These are phyloP conservation scores for Pleurotus pulmonarius DNA, from an alignment of 768 basidiomycete genomes.

Conservation along the genomic window DNA sequence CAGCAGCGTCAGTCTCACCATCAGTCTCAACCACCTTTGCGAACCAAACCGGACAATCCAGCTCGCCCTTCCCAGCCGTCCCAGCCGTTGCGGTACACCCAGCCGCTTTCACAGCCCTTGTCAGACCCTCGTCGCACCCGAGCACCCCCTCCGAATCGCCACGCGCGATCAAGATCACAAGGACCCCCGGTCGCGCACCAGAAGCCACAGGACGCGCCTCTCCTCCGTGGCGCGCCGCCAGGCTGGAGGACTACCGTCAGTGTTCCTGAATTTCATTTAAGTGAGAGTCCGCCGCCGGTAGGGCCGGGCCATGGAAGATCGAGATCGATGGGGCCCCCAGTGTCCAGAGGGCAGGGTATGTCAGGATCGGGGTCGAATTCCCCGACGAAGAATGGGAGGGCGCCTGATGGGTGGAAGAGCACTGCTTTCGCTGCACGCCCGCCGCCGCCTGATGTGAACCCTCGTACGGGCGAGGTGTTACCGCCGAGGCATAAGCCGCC, in stretches of 20 bases:
- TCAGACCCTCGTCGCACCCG: slow-evolving; percentile 15
- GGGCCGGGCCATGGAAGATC: background rate
- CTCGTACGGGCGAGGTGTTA: background rate
- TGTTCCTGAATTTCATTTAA: slow-evolving; percentile 2
- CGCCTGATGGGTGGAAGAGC: slow-evolving; percentile 4
- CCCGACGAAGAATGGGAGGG: background rate
- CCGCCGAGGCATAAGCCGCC: slow-evolving; percentile 3
- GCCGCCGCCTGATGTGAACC: slow-evolving; percentile 3
- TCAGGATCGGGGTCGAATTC: background rate
- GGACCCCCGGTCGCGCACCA: background rate
- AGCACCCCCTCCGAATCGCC: slow-evolving; percentile 11
- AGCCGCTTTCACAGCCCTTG: background rate
- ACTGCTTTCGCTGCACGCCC: background rate
- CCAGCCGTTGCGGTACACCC: background rate
- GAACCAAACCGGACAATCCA: background rate
- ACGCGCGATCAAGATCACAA: background rate
- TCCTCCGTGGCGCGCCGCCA: background rate
- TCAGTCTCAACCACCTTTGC: background rate
- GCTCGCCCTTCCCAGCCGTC: background rate
- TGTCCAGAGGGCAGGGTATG: background rate
- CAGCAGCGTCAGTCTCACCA: background rate
- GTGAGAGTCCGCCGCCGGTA: background rate
- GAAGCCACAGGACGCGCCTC: background rate
- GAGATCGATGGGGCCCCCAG: background rate
- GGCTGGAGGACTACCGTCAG: slow-evolving; percentile 7